Base-by-base conservation (phyloP, 495 filamentous ascomycete genomes). In the Aspergillus nidulans region DNA sequence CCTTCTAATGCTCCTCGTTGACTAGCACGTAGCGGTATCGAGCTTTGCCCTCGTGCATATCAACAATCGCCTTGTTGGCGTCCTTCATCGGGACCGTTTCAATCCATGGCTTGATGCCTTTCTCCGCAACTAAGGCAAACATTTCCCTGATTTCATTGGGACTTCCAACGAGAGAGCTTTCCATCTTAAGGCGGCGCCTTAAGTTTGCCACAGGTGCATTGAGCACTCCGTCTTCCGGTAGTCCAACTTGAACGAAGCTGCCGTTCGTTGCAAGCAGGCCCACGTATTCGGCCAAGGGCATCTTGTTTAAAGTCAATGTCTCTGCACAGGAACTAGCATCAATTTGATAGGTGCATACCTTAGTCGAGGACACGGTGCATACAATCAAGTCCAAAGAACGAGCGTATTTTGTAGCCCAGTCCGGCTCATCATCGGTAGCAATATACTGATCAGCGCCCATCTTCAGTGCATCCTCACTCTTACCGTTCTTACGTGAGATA, bases 181-280 rank as follows among this genome's bases (percentile, higher is more conserved):
- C 80, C 21, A 95, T 68, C 68, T 83, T 90, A 32, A 81, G 61
- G 0, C 84, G 83, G 63, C 85, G 89, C 43, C 61, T 69, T 43
- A 95, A 82, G 5, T 88, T 66, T 0, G 77, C 59, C 46, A 91
- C 85, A n/a, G 70, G 69, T 1, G 81, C 83, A 49, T 66, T 76
- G 59, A 95, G 77, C 0, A 71, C 70, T 6, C 90, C 84, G 49
- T 87, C 86, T 60, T 88, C 82, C 1, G 84, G 82, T 10, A 81
- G 77, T 41, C 91, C 91, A 34, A 95, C 88, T 70, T 95, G 89
- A 43, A 95, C 82, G 56, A 94, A 85, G n/a, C 74, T 77, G 15
- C 91, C 90, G 41, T 83, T 77, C 16, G 80, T 77, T 40, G 81
- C 76, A 34, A 95, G 74, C 5, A 95, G 79, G 23, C 69, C 57